A percentile compares a stretch with the other conserved stretches of the same genome.
phyloP scores from a whole-genome alignment of 1,284 basidiomycete species.

The Tylopilus sp. region DNA sequence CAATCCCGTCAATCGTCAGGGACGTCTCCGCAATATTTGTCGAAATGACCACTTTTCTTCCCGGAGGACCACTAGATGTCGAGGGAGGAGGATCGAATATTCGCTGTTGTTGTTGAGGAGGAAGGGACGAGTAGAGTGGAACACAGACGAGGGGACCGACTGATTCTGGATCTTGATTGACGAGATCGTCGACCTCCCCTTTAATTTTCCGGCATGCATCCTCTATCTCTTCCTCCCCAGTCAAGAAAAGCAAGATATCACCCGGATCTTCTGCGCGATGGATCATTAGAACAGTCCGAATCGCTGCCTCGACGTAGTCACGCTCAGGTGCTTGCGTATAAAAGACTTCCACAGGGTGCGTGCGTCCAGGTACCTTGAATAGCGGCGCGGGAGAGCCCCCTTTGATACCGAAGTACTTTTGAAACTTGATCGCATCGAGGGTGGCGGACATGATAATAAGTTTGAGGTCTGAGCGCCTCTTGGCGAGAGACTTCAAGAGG shows the following conservation, averaged over 20 bases:
- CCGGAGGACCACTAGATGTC: constrained; percentile 68
- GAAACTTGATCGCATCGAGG: constrained; percentile 95
- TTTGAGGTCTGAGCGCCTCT: constrained; percentile 85
- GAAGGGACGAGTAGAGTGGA: constrained; percentile 91
- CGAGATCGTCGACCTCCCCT: constrained; percentile 82
- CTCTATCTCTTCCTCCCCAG: constrained; percentile 98
- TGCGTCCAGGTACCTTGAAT: constrained; percentile 95
- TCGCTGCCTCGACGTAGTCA: constrained; percentile 97
- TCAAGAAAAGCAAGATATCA: constrained; percentile 93
- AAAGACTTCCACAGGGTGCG: constrained; percentile 95
- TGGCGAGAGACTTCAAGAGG: constrained; percentile 73
- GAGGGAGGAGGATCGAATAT: constrained; percentile 92
- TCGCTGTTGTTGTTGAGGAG: constrained; percentile 89
- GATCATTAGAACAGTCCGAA: constrained; percentile 96
- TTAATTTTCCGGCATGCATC: constrained; percentile 95
- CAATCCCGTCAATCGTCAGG: constrained; percentile 97
- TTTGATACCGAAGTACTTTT: constrained; percentile 85
- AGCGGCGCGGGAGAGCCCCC: constrained; percentile 66
- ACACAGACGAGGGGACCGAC: constrained; percentile 88
- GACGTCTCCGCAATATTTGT: constrained; percentile 99
- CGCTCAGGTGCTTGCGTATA: constrained; percentile 96
- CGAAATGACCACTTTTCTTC: constrained; percentile 91
- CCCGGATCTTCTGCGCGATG: constrained; percentile 94
- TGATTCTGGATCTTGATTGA: constrained; percentile 64
- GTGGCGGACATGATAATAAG: constrained; percentile 99